Conservation (phyloP, 2,329 filamentous ascomycete species). For the Diaporthe citrichinensis region DNA sequence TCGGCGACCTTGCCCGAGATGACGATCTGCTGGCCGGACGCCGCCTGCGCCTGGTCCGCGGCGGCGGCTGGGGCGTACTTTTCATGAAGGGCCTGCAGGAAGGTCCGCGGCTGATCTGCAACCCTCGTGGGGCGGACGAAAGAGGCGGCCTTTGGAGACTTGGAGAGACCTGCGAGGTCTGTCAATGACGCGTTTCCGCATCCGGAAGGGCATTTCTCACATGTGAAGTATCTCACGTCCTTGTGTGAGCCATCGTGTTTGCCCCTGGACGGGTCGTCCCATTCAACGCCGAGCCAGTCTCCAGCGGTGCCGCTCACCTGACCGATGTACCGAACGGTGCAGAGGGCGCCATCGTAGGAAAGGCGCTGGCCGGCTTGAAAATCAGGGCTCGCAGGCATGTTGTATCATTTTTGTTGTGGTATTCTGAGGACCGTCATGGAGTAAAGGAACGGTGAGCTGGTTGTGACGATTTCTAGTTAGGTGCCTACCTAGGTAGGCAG, state of each 20-base stretch:
- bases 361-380: constrained; percentile 78
- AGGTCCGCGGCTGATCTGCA: constrained; percentile 77
- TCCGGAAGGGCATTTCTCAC: constrained; percentile 69
- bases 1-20: constrained; percentile 88
- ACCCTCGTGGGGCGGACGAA: constrained; percentile 86
- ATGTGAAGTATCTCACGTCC: constrained; percentile 85
- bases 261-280: constrained; percentile 88
- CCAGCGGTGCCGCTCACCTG: constrained; percentile 81
- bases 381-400: constrained; percentile 53
- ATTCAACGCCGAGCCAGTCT: constrained; percentile 94
- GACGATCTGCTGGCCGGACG: constrained; percentile 68
- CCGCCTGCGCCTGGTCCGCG: constrained; percentile 46
- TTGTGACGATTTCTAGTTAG: neutral
- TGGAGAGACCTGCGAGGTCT: constrained; percentile 66
- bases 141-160: constrained; percentile 80
- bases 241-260: constrained; percentile 92
- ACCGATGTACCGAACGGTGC: constrained; percentile 89
- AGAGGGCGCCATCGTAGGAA: constrained; percentile 82
- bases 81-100: constrained; percentile 82
- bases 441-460: neutral
- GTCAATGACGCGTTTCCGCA: no score
- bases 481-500: neutral
- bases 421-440: neutral
- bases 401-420: constrained; percentile 25
- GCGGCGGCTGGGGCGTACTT: constrained; percentile 82